These are phyloP conservation scores for Clonostachys chloroleuca DNA, from an alignment of 2,329 filamentous ascomycete genomes.

Conservation along the genomic window DNA sequence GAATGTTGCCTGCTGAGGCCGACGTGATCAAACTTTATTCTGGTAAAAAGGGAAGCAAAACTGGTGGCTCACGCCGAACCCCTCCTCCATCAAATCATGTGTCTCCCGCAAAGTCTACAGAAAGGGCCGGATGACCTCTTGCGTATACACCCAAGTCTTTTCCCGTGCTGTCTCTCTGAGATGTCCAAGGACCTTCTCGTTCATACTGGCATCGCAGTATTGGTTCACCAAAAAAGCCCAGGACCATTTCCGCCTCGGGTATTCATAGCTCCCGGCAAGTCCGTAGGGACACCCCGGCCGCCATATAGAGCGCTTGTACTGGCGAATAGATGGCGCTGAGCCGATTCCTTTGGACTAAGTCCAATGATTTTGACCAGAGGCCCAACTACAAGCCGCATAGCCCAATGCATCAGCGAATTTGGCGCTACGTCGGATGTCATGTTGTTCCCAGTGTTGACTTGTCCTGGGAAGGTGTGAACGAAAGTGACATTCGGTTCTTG, in stretches of 20 bases:
- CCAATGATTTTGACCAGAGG: constrained; percentile 5
- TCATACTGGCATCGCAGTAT: background rate
- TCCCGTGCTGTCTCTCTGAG: background rate
- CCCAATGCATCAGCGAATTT: too few relatives aligned
- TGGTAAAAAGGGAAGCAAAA: too few relatives aligned
- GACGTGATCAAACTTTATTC: too few relatives aligned
- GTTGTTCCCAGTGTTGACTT: constrained; percentile 16
- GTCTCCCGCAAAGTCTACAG: background rate
- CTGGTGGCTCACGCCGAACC: too few relatives aligned
- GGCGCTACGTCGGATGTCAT: too few relatives aligned
- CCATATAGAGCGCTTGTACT: constrained; percentile 1
- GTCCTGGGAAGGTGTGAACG: constrained; percentile 18
- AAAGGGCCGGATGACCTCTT: constrained; percentile 11
- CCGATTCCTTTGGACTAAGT: constrained; percentile 21
- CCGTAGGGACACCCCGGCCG: background rate
- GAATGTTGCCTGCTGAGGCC: too few relatives aligned
- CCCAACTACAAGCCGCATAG: too few relatives aligned
- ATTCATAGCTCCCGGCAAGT: background rate
- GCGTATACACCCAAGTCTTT: background rate
- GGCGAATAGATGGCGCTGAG: constrained; percentile 9
- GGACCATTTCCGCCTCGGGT: background rate
- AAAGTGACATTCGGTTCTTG: constrained; percentile 12
- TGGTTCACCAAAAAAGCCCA: constrained; percentile 1
- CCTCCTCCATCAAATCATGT: too few relatives aligned
- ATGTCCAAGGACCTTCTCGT: background rate